phyloP scores from a whole-genome alignment of 768 basidiomycete genomes.

The Agaricus blazei region DNA sequence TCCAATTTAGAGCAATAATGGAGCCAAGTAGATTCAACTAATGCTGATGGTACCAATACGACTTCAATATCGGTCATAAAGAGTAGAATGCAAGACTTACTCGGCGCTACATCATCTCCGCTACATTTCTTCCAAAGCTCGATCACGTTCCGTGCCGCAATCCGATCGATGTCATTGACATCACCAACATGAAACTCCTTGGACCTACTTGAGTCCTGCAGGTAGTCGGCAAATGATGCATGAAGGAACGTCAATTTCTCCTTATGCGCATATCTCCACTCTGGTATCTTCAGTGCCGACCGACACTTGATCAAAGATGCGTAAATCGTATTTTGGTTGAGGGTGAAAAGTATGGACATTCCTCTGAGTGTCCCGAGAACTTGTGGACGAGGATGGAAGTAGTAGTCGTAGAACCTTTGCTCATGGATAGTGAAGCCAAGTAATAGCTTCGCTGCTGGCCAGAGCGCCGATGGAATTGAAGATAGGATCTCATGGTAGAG shows the following conservation, averaged over 20 bases:
- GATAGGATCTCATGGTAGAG: background rate
- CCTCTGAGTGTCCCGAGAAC: background rate
- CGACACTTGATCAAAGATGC: background rate
- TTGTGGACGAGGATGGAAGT: no score
- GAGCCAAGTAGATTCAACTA: no score
- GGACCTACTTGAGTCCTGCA: no score
- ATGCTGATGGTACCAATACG: no score
- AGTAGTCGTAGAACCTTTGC: no score
- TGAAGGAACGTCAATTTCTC: background rate
- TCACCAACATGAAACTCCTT: slow-evolving; percentile 9
- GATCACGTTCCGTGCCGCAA: no score
- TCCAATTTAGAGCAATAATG: no score
- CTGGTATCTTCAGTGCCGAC: background rate
- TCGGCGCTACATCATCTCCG: no score
- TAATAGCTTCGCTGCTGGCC: background rate
- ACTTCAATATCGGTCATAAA: no score
- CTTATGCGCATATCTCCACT: background rate
- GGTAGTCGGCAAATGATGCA: no score
- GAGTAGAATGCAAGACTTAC: no score
- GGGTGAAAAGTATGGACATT: background rate
- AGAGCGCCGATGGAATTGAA: background rate
- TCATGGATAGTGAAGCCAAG: background rate
- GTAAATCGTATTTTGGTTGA: background rate
- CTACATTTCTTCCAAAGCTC: no score
- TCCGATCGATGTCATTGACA: background rate